phyloP scores from a whole-genome alignment of 192 early-diverging fungal genomes.

The Rhizophagus clarus region DNA sequence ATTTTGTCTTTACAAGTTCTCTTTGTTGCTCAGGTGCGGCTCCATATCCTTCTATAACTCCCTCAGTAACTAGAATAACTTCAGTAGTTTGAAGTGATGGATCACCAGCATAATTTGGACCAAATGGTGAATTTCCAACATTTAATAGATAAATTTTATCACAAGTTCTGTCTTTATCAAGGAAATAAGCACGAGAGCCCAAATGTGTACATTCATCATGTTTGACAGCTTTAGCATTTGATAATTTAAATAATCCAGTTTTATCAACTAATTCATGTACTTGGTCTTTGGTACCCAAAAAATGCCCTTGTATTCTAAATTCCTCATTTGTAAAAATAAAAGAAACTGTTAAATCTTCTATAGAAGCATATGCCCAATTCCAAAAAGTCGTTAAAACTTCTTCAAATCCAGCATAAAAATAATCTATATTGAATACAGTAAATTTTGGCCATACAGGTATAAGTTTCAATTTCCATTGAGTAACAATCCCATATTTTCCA shows the following conservation, averaged over 20 bases:
- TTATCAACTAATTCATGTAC: not conserved
- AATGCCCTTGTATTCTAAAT: not conserved
- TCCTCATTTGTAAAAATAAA: not conserved
- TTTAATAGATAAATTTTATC: constrained; percentile 9
- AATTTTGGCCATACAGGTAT: constrained; percentile 16
- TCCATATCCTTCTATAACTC: not conserved
- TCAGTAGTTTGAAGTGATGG: not conserved
- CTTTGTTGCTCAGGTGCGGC: not conserved
- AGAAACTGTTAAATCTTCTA: not conserved
- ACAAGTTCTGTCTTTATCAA: not conserved
- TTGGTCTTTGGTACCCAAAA: too few species aligned
- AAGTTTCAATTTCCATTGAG: constrained; percentile 37
- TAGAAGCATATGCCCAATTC: not conserved
- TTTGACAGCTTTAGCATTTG: not conserved
- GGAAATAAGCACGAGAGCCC: constrained; percentile 1
- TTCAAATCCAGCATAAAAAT: not conserved
- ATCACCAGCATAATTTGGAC: not conserved
- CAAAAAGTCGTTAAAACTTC: not conserved
- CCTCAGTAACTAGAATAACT: not conserved
- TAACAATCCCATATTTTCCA: constrained; percentile 38
- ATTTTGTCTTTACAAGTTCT: constrained; percentile 18
- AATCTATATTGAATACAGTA: constrained; percentile 5
- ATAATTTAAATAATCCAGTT: not conserved
- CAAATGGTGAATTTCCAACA: constrained; percentile 25
- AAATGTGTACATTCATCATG: not conserved